Evolutionary conservation across 768 basidiomycete genomes (phyloP), one percentile per base, ranked within the genome.

Genomic region (Pulveroboletus sp.): DNA sequence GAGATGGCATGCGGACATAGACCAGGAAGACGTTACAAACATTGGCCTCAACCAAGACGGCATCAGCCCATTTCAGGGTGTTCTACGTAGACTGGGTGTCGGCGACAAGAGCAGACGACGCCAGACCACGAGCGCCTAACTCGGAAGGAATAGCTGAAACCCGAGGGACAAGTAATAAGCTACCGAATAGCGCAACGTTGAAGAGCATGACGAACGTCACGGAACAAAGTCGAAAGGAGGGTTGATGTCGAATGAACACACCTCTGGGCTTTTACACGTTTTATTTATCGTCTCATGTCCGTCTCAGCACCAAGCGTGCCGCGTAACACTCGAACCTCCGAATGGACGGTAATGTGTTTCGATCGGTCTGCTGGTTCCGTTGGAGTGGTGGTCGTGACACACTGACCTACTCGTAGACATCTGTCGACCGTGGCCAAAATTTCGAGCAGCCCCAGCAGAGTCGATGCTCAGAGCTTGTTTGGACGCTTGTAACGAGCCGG

Each of bases 31-130:
- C 1, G 8, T 24, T 11, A 48, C 44, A 6, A 6, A 55, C 43
- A 9, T 18, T 1, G 38, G 15, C 11, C 15, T 39, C 1, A 4
- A 1, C 9, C 43, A 10, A 57, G 13, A 51, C 5, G 26, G 49
- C 49, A 2, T 54, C 55, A 18, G 55, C 54, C 55, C 54, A 57
- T 4, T 47, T 55, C 9, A 21, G 21, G 21, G 21, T 21, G 21
- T 18, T 42, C 26, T 45, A 49, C 27, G 40, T 3, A 28, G 39
- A 15, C 27, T 6, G 31, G 5, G 5, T 31, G 31, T 10, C 9
- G 11, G 33, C 8, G 30, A 18, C 33, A 30, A 35, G 5, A 24
- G 15, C 4, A 18, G 24, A 31, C 36, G 43, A 8, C 39, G 42
- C 36, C 9, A n/a, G 7, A 5, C 10, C 18, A 17, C 27, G 6